phyloP scores from a whole-genome alignment of 2,329 filamentous ascomycete genomes.

The Sphaceloma murrayae region DNA sequence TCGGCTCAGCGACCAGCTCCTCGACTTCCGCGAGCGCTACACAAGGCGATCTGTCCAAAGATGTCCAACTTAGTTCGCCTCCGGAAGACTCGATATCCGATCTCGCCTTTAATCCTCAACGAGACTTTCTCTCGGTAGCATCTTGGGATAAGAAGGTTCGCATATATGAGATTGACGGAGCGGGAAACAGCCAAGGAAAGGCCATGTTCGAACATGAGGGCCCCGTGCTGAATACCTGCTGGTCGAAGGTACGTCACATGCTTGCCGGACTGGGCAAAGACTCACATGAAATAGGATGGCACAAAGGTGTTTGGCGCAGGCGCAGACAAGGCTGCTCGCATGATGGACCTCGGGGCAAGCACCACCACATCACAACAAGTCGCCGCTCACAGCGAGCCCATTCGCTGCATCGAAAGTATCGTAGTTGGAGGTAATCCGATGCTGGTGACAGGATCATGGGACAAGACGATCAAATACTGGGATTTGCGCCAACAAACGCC shows the following conservation, averaged over 20 bases:
- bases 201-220: conserved; percentile 78
- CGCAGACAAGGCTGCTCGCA: conserved; percentile 80
- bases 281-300: conserved; percentile 57
- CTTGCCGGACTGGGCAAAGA: conserved; percentile 7
- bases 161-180: conserved; percentile 80
- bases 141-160: conserved; percentile 98
- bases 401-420: conserved; percentile 62
- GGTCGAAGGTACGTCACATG: conserved; percentile 63
- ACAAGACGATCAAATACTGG: conserved; percentile 87
- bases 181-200: conserved; percentile 73
- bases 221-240: conserved; percentile 75
- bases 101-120: conserved; percentile 66
- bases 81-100: conserved; percentile 87
- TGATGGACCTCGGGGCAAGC: conserved; percentile 68
- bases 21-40: conserved; percentile 54
- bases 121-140: conserved; percentile 75
- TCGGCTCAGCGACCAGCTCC: conserved; percentile 43
- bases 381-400: conserved; percentile 74
- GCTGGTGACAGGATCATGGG: conserved; percentile 86
- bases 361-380: conserved; percentile 50
- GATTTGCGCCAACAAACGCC: conserved; percentile 60
- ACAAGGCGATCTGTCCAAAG: conserved; percentile 81
- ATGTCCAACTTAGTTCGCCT: conserved; percentile 66
- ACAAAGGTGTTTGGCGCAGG: conserved; percentile 78
- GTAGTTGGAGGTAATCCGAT: conserved; percentile 58